These are phyloP conservation scores for Aspergillus carbonarius DNA, from an alignment of 2,329 filamentous ascomycete species.

Conservation along the genomic window DNA sequence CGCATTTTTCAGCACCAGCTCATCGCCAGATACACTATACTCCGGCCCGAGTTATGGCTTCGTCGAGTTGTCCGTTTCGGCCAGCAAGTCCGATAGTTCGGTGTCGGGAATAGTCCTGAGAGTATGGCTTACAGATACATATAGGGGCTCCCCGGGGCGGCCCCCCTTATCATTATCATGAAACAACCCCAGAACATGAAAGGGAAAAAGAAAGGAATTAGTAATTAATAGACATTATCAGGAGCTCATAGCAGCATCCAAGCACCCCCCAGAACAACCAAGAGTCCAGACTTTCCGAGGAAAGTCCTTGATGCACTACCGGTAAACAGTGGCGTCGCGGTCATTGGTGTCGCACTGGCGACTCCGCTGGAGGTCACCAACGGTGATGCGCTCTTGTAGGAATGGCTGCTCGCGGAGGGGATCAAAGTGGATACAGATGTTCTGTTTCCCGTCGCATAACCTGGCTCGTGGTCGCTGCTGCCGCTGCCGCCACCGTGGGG, in stretches of 20 bases:
- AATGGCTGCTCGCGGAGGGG: not conserved
- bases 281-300: not conserved
- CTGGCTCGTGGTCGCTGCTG: not conserved
- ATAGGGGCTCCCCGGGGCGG: not conserved
- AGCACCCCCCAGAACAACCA: not conserved
- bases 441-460: not conserved
- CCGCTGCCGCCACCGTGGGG: not conserved
- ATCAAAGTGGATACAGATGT: not conserved
- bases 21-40: not conserved
- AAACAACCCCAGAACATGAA: not conserved
- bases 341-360: not conserved
- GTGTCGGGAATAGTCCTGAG: not conserved
- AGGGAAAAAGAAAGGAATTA: not conserved
- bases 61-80: not conserved
- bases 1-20: not conserved
- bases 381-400: not conserved
- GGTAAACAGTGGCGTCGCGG: not conserved
- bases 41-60: not conserved
- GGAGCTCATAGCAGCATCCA: not conserved
- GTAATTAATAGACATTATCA: not conserved
- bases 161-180: not conserved
- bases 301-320: not conserved
- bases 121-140: not conserved
- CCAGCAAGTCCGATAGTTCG: not conserved
- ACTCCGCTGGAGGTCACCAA: not conserved